Evolutionary conservation across 2,329 filamentous ascomycete species (phyloP).

Genomic region (Stromatinia cepivora): DNA sequence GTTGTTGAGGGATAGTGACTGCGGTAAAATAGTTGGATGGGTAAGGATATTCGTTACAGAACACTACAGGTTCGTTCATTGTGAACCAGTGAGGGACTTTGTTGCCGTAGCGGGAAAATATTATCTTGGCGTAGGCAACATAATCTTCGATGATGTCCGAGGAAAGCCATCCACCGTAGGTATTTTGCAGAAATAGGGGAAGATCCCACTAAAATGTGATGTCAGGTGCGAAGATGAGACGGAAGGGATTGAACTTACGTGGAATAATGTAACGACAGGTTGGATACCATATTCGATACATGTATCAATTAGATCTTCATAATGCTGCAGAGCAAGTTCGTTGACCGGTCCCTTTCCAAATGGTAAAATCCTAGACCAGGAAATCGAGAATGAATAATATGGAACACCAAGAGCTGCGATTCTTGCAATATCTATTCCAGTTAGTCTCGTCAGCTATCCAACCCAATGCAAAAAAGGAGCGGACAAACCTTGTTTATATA

Average conservation of each 20-base stretch:
- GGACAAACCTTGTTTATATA: conserved; percentile 54
- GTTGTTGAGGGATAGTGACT: conserved; percentile 43
- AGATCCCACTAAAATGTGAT: conserved; percentile 34
- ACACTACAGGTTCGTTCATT: conserved; percentile 52
- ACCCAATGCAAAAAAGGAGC: background rate
- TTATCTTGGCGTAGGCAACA: conserved; percentile 52
- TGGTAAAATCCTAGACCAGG: conserved; percentile 54
- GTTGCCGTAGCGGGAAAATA: conserved; percentile 52
- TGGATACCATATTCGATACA: conserved; percentile 52
- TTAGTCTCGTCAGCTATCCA: background rate
- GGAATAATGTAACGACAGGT: conserved; percentile 50
- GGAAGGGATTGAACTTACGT: conserved; percentile 32
- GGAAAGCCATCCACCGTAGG: conserved; percentile 48
- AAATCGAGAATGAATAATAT: conserved; percentile 54
- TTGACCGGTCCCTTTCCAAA: conserved; percentile 54
- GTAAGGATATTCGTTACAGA: conserved; percentile 30
- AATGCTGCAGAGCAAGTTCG: conserved; percentile 52
- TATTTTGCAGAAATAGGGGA: conserved; percentile 42
- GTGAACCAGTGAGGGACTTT: conserved; percentile 54
- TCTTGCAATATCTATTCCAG: conserved; percentile 48
- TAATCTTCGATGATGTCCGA: conserved; percentile 51
- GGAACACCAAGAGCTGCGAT: conserved; percentile 53
- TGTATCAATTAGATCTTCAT: conserved; percentile 54
- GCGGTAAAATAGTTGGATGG: conserved; percentile 44
- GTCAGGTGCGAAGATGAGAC: background rate